A percentile compares a stretch with the other conserved stretches of the same genome.
phyloP scores from a whole-genome alignment of 441 rosid genomes.

The Populus trichocarpa region DNA sequence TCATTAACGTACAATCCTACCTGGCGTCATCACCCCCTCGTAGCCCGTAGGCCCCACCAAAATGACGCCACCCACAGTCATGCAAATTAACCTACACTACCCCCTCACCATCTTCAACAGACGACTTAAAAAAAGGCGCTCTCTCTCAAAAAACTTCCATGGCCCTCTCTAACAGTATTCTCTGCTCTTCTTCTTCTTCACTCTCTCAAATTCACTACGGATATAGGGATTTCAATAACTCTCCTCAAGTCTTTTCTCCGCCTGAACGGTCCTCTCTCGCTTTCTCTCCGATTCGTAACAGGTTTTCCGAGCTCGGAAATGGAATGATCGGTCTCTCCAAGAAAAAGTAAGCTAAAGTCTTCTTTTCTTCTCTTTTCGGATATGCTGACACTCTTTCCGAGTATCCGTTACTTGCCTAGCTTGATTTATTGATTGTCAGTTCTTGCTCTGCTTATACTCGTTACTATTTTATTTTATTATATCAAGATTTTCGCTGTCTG shows the following conservation, averaged over 20 bases:
- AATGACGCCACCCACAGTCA: too few species aligned
- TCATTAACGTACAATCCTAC: too few species aligned
- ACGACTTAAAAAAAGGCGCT: background rate
- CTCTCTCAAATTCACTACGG: constrained; percentile 6
- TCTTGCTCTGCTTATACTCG: too few species aligned
- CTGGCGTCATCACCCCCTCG: too few species aligned
- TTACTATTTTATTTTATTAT: too few species aligned
- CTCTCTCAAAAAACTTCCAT: constrained; percentile 14
- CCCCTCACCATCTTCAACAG: background rate
- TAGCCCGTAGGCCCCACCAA: too few species aligned
- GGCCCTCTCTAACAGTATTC: constrained; percentile 38
- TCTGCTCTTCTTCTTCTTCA: constrained; percentile 21
- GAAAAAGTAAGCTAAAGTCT: too few species aligned
- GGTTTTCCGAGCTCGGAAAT: constrained; percentile 19
- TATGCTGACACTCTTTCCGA: too few species aligned
- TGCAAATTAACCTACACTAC: constrained; percentile 17
- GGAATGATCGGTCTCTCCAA: background rate
- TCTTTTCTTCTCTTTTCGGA: too few species aligned
- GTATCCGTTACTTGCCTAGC: too few species aligned
- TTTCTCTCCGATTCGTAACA: constrained; percentile 24
- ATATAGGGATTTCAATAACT: constrained; percentile 9
- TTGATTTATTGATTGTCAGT: too few species aligned
- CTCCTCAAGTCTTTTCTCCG: constrained; percentile 22
- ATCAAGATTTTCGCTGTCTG: too few species aligned
- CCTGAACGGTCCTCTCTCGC: constrained; percentile 19